Evolutionary conservation across 2,329 filamentous ascomycete genomes (phyloP).

Genomic region (Fusarium phyllophilum): DNA sequence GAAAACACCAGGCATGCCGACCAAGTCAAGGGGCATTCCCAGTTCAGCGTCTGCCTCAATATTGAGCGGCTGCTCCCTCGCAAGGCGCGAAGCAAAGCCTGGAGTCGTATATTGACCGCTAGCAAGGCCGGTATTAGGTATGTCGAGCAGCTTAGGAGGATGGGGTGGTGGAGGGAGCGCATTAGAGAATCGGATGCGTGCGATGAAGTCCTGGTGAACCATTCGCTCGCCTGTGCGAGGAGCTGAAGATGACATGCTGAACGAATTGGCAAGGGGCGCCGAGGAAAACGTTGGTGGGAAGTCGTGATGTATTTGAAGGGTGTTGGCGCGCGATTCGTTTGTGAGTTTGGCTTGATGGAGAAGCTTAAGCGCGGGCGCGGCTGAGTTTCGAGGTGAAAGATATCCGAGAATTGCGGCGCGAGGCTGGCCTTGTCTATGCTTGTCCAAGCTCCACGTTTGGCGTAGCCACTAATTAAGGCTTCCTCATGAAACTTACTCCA

Average conservation of each 20-base stretch:
- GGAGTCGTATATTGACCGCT: slow-evolving; percentile 90
- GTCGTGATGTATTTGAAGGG: slow-evolving; percentile 2
- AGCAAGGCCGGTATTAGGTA: slow-evolving; percentile 90
- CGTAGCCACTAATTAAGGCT: not conserved
- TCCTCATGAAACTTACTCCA: not conserved
- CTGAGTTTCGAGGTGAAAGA: slow-evolving; percentile 30
- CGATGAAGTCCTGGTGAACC: slow-evolving; percentile 95
- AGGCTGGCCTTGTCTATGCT: slow-evolving; percentile 36
- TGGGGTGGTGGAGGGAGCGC: slow-evolving; percentile 92
- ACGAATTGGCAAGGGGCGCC: slow-evolving; percentile 27
- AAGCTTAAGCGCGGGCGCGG: slow-evolving; percentile 39
- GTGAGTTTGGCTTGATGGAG: slow-evolving; percentile 18
- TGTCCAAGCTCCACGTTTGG: slow-evolving; percentile 28
- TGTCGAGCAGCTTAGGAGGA: slow-evolving; percentile 95
- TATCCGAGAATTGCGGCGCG: slow-evolving; percentile 39
- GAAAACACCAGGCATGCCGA: slow-evolving; percentile 94
- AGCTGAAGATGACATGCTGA: slow-evolving; percentile 37
- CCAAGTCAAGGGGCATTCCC: slow-evolving; percentile 95
- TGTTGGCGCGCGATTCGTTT: slow-evolving; percentile 1
- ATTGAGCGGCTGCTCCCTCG: slow-evolving; percentile 91
- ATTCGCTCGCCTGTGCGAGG: slow-evolving; percentile 64
- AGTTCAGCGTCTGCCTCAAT: slow-evolving; percentile 98
- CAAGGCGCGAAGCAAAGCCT: slow-evolving; percentile 87
- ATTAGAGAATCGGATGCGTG: slow-evolving; percentile 94
- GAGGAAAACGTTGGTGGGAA: not conserved